Evolutionary conservation across 768 basidiomycete species (phyloP), one percentile per base, ranked within the genome.

Genomic region (Crepidotus variabilis): DNA sequence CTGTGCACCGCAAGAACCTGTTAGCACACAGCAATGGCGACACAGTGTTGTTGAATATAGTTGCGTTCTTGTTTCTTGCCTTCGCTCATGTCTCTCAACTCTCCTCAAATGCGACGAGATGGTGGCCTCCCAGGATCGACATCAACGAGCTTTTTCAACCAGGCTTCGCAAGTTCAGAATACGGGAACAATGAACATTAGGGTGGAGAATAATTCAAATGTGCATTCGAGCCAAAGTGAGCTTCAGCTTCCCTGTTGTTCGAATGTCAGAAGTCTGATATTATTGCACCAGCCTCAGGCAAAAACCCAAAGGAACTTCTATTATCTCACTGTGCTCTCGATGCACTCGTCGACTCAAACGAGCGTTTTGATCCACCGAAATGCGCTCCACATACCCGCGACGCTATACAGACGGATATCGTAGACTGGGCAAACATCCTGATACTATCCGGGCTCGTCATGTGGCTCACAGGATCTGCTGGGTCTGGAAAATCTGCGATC

Each of bases 401-500:
- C 6, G 51, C 54, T 0, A 50, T 63, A 16, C 16, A 56, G 2
- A 51, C 32, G 3, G 52, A 59, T 21, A 53, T 61, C 16, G 51
- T 59, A 50, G 55, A 54, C n/a, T 61, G 60, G 60, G 47, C 59
- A 7, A 48, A 14, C 14, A 52, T 54, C 8, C 28, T 2, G 6
- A 18, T 45, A 6, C 50, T 52, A 47, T 0, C 32, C 13, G 47
- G 47, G 13, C 24, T 23, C 8, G 45, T 65, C 34, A 54, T 63
- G 45, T 66, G 62, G 65, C 39, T 66, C 0, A 57, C 55, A 32
- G 65, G 62, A 16, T 59, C 62, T 1, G 61, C 65, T 13, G 65
- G 65, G 5, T 52, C 63, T 0, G 65, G 65, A 1, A 66, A 66
- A 51, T 62, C 65, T 0, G 61, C 63, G 5, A 62, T 66, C 8